Conservation (phyloP, 2,329 filamentous ascomycete species). For the Colletotrichum ledebouriae region DNA sequence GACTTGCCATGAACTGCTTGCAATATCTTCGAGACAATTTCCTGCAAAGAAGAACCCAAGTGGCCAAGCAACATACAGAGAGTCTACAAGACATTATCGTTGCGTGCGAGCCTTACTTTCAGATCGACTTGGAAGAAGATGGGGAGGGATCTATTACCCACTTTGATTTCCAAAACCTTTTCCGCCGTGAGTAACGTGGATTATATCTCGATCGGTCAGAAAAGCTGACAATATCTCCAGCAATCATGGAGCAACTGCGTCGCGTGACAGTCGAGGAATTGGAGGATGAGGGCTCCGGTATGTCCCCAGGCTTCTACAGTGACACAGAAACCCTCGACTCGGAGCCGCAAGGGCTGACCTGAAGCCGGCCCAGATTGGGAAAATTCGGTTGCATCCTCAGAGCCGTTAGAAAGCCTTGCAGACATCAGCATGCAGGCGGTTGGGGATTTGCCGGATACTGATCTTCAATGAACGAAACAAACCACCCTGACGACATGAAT, state of each 20-base stretch:
- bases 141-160: conserved; percentile 14
- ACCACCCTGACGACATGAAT: conserved; percentile 38
- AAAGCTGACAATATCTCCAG: conserved; percentile 46
- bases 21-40: conserved; percentile 62
- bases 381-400: conserved; percentile 67
- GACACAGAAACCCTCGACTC: conserved; percentile 54
- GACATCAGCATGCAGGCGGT: conserved; percentile 60
- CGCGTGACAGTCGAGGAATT: conserved; percentile 69
- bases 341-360: conserved; percentile 53
- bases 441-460: conserved; percentile 55
- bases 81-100: conserved; percentile 59
- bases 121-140: conserved; percentile 17
- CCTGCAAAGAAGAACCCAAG: conserved; percentile 56
- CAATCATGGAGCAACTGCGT: conserved; percentile 62
- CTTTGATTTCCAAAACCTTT: conserved; percentile 52
- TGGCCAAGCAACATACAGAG: conserved; percentile 58
- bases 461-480: conserved; percentile 45
- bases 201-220: not conserved
- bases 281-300: conserved; percentile 72
- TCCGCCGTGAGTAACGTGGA: conserved; percentile 53
- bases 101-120: conserved; percentile 58
- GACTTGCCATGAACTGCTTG: conserved; percentile 61
- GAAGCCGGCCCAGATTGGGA: conserved; percentile 63
- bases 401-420: conserved; percentile 64
- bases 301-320: conserved; percentile 53